Percentiles rank a stretch among this genome's conserved stretches.
Evolutionary conservation across 495 filamentous ascomycete species (phyloP).

Genomic region (Hyaloscypha variabilis): DNA sequence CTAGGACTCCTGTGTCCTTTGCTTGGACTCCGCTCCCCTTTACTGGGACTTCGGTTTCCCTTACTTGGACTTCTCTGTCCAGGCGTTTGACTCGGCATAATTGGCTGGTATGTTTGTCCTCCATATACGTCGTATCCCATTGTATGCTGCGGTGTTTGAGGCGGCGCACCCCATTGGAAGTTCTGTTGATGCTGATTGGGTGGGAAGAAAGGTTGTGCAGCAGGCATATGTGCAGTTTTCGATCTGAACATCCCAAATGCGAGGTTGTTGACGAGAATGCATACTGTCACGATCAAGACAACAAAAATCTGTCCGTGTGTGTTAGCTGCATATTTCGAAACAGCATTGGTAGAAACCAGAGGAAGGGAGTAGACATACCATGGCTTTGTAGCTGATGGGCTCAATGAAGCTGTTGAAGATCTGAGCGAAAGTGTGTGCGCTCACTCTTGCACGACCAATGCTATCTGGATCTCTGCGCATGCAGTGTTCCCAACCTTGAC

Average conservation of each 20-base stretch:
- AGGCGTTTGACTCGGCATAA: slow-evolving; percentile 33
- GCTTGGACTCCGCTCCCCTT: slow-evolving; percentile 27
- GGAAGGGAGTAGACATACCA: slow-evolving; percentile 48
- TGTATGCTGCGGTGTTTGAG: slow-evolving; percentile 23
- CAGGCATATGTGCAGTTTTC: slow-evolving; percentile 35
- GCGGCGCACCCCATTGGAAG: slow-evolving; percentile 29
- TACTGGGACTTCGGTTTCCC: slow-evolving; percentile 28
- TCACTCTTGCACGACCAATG: slow-evolving; percentile 67
- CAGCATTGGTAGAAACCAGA: not conserved
- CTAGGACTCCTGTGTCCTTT: slow-evolving; percentile 20
- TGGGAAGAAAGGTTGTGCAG: slow-evolving; percentile 18
- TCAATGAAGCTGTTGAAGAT: slow-evolving; percentile 77
- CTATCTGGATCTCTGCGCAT: slow-evolving; percentile 75
- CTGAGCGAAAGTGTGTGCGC: slow-evolving; percentile 77
- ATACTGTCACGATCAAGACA: slow-evolving; percentile 56
- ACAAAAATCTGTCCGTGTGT: slow-evolving; percentile 46
- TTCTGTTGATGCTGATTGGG: slow-evolving; percentile 18
- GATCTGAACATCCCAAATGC: slow-evolving; percentile 51
- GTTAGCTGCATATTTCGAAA: not conserved
- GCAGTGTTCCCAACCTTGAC: slow-evolving; percentile 80
- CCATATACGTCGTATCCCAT: slow-evolving; percentile 21
- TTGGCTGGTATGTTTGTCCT: slow-evolving; percentile 18
- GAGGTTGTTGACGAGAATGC: slow-evolving; percentile 58
- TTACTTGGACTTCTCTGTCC: slow-evolving; percentile 32
- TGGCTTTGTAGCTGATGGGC: slow-evolving; percentile 72